Evolutionary conservation across 345 rosid species (phyloP), one percentile per base, ranked within the genome.

Genomic region (Microthlaspi erraticum): DNA sequence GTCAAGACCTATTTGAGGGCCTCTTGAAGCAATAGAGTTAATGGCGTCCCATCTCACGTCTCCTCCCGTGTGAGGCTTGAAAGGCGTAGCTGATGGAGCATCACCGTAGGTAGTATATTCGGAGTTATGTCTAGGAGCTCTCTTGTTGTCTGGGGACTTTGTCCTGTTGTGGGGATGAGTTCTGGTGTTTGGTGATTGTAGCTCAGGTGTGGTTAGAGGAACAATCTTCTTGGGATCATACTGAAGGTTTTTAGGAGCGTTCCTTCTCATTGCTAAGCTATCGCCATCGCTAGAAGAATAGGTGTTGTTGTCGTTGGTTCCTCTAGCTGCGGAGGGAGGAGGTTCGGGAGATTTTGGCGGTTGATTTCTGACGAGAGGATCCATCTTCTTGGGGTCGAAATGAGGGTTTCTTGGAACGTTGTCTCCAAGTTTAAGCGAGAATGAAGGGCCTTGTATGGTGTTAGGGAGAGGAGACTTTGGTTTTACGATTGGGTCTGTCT

Each of bases 31-130:
- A 43, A 81, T 71, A n/a, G 66, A 34, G 60, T 88, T 87, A 49
- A 92, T 80, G 55, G 97, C 95, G 39, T 92, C 97, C 98, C 97
- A 92, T 63, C 91, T 75, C 19, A 77, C 81, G 26, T 92, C 97
- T 8, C 97, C 97, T 11, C 97, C 98, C 0, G 98, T 90, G 72
- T 92, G 98, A 42, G 98, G 98, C 82, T 80, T 88, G 23, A 83
- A 77, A 7, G 85, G 85, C 23, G 65, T 70, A 14, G 84, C 42
- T 57, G 75, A 70, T 29, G 68, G 62, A 79, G 82, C 87, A 71
- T 94, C 78, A 56, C 80, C 81, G 7, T 64, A 70, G 26, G 26
- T 18, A 41, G 57, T n/a, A n/a, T n/a, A 64, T 1, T 76, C 79
- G 71, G 81, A 45, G 17, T 69, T 67, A 36, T 59, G 23, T 74